phyloP scores from a whole-genome alignment of 2,329 filamentous ascomycete species.

The Aspergillus ochraceoroseus region DNA sequence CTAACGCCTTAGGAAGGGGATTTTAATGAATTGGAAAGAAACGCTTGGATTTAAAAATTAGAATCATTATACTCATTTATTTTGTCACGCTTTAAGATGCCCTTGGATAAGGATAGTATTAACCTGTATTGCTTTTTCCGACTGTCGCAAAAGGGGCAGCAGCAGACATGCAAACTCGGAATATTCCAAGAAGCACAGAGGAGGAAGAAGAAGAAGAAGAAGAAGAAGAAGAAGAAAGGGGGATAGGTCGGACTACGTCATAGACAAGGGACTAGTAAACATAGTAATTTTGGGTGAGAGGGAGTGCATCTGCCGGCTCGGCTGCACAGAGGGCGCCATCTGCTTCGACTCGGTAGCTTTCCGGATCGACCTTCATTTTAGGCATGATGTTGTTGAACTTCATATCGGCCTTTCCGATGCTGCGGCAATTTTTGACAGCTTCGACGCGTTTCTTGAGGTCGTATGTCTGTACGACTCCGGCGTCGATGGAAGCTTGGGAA shows the following conservation, averaged over 20 bases:
- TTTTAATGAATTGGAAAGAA: neutral
- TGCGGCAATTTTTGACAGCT: slow-evolving; percentile 69
- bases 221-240: no score
- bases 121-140: no score
- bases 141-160: no score
- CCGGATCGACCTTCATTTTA: slow-evolving; percentile 84
- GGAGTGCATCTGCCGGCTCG: slow-evolving; percentile 65
- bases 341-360: slow-evolving; percentile 81
- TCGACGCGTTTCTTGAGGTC: slow-evolving; percentile 73
- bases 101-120: no score
- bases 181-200: no score
- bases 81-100: no score
- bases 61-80: no score
- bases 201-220: no score
- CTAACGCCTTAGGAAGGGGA: no score
- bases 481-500: slow-evolving; percentile 63
- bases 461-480: slow-evolving; percentile 65
- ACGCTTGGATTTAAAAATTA: neutral
- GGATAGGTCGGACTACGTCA: no score
- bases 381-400: slow-evolving; percentile 80
- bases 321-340: slow-evolving; percentile 70
- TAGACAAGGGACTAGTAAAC: no score
- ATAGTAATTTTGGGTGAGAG: slow-evolving; percentile 60
- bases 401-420: slow-evolving; percentile 79
- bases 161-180: no score